Percentiles rank a stretch among this genome's conserved stretches.
Evolutionary conservation across 108 stramenopile genomes (phyloP).

Genomic region (Cyclotella sp.): DNA sequence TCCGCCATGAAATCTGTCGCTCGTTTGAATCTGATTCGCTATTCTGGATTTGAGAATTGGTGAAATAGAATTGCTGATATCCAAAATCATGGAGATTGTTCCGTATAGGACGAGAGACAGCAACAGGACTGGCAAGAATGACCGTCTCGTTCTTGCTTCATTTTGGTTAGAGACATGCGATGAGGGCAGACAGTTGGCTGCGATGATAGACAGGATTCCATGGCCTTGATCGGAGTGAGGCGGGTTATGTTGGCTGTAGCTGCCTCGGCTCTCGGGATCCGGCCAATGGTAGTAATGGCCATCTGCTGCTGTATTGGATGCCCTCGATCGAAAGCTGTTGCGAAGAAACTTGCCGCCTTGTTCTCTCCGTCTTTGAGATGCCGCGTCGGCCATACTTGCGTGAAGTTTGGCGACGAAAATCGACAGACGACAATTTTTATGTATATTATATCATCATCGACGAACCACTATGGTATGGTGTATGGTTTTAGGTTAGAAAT

Average conservation of each 20-base stretch:
- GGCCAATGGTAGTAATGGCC: slow-evolving; percentile 4
- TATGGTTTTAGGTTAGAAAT: too few species aligned
- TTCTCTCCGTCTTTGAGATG: too few species aligned
- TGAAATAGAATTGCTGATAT: slow-evolving; percentile 18
- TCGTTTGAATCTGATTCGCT: neutral
- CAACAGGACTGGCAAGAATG: slow-evolving; percentile 3
- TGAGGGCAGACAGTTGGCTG: slow-evolving; percentile 17
- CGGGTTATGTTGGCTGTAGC: neutral
- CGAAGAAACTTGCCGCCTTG: too few species aligned
- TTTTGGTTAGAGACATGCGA: neutral
- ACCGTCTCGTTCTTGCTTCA: neutral
- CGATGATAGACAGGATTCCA: slow-evolving; percentile 16
- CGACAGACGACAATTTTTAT: too few species aligned
- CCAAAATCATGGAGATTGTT: slow-evolving; percentile 17
- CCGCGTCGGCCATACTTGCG: too few species aligned
- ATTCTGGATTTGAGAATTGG: neutral
- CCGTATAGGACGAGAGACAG: slow-evolving; percentile 22
- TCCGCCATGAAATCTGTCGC: slow-evolving; percentile 23
- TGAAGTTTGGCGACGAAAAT: too few species aligned
- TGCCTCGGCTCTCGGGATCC: neutral
- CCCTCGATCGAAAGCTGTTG: neutral
- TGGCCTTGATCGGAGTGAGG: neutral
- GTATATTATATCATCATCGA: too few species aligned
- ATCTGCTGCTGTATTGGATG: neutral
- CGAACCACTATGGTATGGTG: too few species aligned